Evolutionary conservation across 208 protist species (phyloP).

Genomic region (Acanthamoeba lenticulata): DNA sequence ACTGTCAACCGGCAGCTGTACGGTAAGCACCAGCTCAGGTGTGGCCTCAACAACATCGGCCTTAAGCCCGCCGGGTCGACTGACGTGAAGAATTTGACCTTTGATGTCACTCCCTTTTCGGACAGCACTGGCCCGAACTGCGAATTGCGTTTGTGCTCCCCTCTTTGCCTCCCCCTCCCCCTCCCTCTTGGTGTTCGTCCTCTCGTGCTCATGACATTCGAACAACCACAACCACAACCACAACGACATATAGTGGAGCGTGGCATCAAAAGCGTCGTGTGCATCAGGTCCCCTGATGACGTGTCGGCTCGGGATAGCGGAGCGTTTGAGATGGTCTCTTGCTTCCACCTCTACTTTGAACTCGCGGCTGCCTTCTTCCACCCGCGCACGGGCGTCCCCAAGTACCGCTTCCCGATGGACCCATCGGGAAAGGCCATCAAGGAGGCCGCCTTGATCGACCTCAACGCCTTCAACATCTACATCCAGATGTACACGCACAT

Average conservation of each 20-base stretch:
- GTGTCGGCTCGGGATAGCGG: neutral
- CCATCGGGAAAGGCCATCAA: too few species aligned
- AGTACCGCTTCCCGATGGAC: neutral
- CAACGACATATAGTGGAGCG: neutral
- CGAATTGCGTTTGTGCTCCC: neutral
- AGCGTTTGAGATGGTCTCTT: neutral
- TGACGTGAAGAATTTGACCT: neutral
- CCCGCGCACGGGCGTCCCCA: neutral
- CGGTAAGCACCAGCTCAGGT: neutral
- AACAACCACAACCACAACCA: too few species aligned
- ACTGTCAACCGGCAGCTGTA: neutral
- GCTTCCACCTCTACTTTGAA: neutral
- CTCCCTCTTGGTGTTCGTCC: too few species aligned
- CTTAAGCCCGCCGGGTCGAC: neutral
- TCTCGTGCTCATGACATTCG: too few species aligned
- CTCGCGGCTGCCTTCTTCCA: slow-evolving; percentile 3
- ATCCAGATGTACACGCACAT: slow-evolving; percentile 25
- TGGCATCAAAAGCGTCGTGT: neutral
- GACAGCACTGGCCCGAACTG: neutral
- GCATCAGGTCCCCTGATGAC: neutral
- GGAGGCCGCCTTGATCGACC: neutral
- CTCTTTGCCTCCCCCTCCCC: too few species aligned
- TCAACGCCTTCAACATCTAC: neutral
- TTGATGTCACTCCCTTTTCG: neutral
- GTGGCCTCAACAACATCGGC: neutral